These are phyloP conservation scores for Pythium guiyangense DNA, from an alignment of 352 stramenopile species.

Conservation along the genomic window DNA sequence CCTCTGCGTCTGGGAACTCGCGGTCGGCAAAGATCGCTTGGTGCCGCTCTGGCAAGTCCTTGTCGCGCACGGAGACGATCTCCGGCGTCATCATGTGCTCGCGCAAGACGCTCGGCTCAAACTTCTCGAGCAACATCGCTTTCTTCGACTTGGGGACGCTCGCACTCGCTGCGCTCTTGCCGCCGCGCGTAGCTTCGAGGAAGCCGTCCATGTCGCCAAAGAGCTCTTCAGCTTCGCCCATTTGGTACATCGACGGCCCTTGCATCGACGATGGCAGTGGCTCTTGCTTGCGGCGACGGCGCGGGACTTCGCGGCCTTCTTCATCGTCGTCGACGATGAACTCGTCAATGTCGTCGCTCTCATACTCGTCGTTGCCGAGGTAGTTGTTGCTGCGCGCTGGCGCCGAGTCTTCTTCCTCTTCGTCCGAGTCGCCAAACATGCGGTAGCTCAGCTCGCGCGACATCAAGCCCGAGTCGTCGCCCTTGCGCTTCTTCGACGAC, in stretches of 20 bases:
- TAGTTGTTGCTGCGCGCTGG: slow-evolving; percentile 74
- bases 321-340: slow-evolving; percentile 90
- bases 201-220: slow-evolving; percentile 89
- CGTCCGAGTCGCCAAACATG: slow-evolving; percentile 88
- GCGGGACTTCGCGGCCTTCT: slow-evolving; percentile 71
- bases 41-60: slow-evolving; percentile 77
- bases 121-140: slow-evolving; percentile 82
- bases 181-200: slow-evolving; percentile 69
- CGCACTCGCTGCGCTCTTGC: slow-evolving; percentile 16
- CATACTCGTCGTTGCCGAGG: slow-evolving; percentile 83
- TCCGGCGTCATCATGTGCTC: slow-evolving; percentile 89
- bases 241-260: slow-evolving; percentile 86
- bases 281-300: slow-evolving; percentile 73
- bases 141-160: slow-evolving; percentile 66
- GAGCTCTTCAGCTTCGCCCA: slow-evolving; percentile 87
- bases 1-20: slow-evolving; percentile 78
- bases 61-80: slow-evolving; percentile 72
- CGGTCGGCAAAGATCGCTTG: slow-evolving; percentile 69
- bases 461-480: slow-evolving; percentile 77
- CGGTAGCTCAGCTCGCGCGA: slow-evolving; percentile 82
- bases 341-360: slow-evolving; percentile 87
- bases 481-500: slow-evolving; percentile 67
- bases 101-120: slow-evolving; percentile 82
- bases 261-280: slow-evolving; percentile 73
- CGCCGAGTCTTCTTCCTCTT: slow-evolving; percentile 80